These are phyloP conservation scores for Colletotrichum costaricense DNA, from an alignment of 2,329 filamentous ascomycete species.

Conservation along the genomic window DNA sequence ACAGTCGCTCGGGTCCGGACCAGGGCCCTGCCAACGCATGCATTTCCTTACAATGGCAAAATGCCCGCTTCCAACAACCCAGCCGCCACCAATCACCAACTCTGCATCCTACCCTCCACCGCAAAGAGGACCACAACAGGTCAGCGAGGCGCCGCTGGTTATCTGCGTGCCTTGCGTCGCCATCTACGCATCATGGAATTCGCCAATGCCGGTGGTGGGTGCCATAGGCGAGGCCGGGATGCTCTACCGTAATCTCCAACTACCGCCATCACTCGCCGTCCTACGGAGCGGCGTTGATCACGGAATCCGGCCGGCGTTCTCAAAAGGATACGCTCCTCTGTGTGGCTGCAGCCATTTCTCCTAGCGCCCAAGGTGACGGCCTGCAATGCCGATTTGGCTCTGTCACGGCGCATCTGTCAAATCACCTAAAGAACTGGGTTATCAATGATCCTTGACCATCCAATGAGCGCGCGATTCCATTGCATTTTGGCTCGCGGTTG, in stretches of 20 bases:
- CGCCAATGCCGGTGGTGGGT: constrained; percentile 12
- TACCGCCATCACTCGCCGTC: not conserved
- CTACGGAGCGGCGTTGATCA: not conserved
- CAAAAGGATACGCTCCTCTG: not conserved
- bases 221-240: not conserved
- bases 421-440: not conserved
- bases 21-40: constrained; percentile 11
- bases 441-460: not conserved
- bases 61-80: constrained; percentile 9
- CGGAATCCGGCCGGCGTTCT: not conserved
- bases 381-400: not conserved
- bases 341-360: constrained; percentile 24
- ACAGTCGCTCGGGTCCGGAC: constrained; percentile 18
- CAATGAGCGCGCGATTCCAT: not conserved
- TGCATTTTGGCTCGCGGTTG: not conserved
- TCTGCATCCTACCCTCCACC: not conserved
- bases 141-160: not conserved
- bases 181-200: constrained; percentile 12
- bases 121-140: constrained; percentile 14
- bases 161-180: not conserved
- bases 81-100: constrained; percentile 12
- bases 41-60: constrained; percentile 15
- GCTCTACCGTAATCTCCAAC: constrained; percentile 2
- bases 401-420: not conserved
- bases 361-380: constrained; percentile 11